phyloP scores from a whole-genome alignment of 139 green algal species.

The Axilococcus clingmanii region DNA sequence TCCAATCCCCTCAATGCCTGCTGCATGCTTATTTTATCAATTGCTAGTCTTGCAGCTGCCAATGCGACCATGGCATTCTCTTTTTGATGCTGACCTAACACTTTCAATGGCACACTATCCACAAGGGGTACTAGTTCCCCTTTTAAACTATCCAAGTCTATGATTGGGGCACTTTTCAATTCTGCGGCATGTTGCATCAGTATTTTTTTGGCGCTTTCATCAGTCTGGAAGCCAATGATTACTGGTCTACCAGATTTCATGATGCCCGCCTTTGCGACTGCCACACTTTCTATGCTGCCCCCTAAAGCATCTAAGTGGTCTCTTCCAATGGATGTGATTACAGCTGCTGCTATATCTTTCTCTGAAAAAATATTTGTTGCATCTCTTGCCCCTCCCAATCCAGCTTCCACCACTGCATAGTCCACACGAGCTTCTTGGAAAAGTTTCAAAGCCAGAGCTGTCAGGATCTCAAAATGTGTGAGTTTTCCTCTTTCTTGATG shows the following conservation, averaged over 20 bases:
- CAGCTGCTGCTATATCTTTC: constrained; percentile 20
- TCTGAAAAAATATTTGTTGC: constrained; percentile 72
- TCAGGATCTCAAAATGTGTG: constrained; percentile 78
- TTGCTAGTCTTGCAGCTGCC: constrained; percentile 25
- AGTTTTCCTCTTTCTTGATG: constrained; percentile 21
- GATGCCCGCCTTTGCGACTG: constrained; percentile 72
- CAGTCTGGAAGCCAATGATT: constrained; percentile 51
- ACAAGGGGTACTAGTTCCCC: not conserved
- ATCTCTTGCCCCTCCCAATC: constrained; percentile 65
- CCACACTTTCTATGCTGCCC: constrained; percentile 49
- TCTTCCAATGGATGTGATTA: constrained; percentile 33
- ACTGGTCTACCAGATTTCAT: constrained; percentile 45
- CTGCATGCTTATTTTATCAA: not conserved
- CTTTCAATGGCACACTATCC: constrained; percentile 14
- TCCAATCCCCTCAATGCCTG: not conserved
- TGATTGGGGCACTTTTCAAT: not conserved
- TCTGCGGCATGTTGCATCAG: constrained; percentile 18
- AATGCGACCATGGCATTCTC: constrained; percentile 57
- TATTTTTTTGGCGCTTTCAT: constrained; percentile 24
- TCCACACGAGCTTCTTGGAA: constrained; percentile 56
- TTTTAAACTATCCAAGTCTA: not conserved
- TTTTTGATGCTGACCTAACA: constrained; percentile 58
- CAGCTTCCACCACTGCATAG: constrained; percentile 72
- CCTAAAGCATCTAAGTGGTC: constrained; percentile 69
- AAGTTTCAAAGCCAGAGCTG: constrained; percentile 59